Conservation (phyloP, 352 stramenopile genomes). For the Phytophthora aleatoria region DNA sequence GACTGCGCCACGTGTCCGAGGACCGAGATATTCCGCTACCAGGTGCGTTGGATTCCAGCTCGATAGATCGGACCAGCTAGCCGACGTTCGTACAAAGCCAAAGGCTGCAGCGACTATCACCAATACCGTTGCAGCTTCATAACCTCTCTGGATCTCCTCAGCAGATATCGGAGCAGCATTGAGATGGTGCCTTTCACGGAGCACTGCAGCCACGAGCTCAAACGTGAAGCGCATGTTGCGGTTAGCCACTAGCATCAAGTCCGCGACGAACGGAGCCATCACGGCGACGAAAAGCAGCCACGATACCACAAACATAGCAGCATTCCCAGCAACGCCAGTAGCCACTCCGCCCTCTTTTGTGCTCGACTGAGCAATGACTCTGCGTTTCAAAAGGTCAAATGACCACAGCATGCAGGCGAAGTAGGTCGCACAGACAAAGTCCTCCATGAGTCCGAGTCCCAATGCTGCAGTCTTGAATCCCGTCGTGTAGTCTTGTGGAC, state of each 20-base stretch:
- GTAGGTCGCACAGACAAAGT: constrained; percentile 38
- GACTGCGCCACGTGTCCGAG: not conserved
- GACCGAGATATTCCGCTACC: not conserved
- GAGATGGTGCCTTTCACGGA: constrained; percentile 35
- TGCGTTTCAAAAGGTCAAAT: constrained; percentile 14
- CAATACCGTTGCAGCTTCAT: constrained; percentile 24
- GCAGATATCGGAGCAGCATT: constrained; percentile 35
- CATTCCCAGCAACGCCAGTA: constrained; percentile 2
- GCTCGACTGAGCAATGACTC: not conserved
- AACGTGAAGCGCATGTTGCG: constrained; percentile 48
- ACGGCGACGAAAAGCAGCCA: constrained; percentile 27
- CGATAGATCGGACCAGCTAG: constrained; percentile 3
- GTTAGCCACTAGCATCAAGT: constrained; percentile 40
- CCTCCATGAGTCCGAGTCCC: constrained; percentile 27
- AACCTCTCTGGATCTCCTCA: constrained; percentile 35
- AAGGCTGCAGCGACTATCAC: constrained; percentile 18
- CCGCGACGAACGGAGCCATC: constrained; percentile 36
- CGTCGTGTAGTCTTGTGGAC: constrained; percentile 15
- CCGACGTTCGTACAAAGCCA: constrained; percentile 10
- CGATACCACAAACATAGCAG: constrained; percentile 13
- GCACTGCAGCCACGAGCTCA: constrained; percentile 29
- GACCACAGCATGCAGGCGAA: constrained; percentile 27
- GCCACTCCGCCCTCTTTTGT: not conserved
- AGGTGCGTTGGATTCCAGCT: constrained; percentile 20
- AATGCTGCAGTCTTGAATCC: constrained; percentile 24